Conservation (phyloP, 2,329 filamentous ascomycete species). For the Nothomitra cinnamomea region DNA sequence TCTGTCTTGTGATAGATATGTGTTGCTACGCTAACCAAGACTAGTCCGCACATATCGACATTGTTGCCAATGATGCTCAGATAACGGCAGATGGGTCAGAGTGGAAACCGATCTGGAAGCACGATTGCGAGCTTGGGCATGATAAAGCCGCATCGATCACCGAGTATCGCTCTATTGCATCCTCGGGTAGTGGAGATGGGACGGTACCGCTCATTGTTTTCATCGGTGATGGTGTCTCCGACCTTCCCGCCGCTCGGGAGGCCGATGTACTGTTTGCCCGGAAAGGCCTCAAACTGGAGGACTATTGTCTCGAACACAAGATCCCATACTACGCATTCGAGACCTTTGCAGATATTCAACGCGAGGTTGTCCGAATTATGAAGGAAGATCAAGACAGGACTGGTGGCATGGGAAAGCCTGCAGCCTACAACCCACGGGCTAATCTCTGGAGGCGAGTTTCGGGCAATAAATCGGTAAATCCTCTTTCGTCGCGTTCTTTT, state of each 20-base stretch:
- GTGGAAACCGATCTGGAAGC: conserved; percentile 51
- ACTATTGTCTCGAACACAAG: conserved; percentile 45
- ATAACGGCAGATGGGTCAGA: conserved; percentile 39
- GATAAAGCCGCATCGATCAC: conserved; percentile 49
- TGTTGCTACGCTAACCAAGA: neutral
- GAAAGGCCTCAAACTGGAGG: conserved; percentile 44
- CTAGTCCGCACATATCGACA: conserved; percentile 39
- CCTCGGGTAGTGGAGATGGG: conserved; percentile 38
- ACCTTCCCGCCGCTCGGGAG: conserved; percentile 46
- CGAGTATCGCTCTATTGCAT: conserved; percentile 37
- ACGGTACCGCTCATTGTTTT: conserved; percentile 50
- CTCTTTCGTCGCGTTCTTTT: conserved; percentile 14
- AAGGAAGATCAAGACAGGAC: conserved; percentile 44
- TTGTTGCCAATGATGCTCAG: conserved; percentile 49
- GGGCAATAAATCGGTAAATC: conserved; percentile 35
- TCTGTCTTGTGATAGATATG: neutral
- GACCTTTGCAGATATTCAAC: conserved; percentile 48
- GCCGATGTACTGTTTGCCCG: conserved; percentile 52
- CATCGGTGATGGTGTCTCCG: conserved; percentile 52
- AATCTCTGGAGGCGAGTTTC: conserved; percentile 50
- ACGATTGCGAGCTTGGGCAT: conserved; percentile 47
- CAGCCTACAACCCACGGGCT: conserved; percentile 47
- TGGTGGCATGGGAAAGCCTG: conserved; percentile 39
- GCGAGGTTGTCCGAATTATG: conserved; percentile 38
- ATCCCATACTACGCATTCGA: conserved; percentile 46